These are phyloP conservation scores for Uronychia setigera DNA, from an alignment of 73 alveolate species.

Conservation along the genomic window DNA sequence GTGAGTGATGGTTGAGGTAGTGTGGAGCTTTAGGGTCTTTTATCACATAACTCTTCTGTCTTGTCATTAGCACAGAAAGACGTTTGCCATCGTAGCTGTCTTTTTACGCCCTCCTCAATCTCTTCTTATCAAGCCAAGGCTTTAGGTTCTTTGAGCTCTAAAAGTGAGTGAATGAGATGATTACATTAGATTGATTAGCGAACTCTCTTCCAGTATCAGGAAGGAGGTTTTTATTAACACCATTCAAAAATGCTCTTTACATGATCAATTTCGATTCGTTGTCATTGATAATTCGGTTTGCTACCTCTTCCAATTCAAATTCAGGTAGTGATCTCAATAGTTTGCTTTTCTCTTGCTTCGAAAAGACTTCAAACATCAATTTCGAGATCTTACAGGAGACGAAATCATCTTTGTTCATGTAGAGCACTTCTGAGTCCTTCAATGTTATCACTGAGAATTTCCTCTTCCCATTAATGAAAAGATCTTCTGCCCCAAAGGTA, in stretches of 20 bases:
- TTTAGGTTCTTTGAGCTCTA: background rate
- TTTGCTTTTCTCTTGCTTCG: background rate
- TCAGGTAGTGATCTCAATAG: background rate
- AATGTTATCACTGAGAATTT: background rate
- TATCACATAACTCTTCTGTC: background rate
- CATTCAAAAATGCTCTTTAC: background rate
- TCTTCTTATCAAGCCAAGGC: background rate
- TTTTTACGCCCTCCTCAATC: background rate
- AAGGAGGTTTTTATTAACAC: background rate
- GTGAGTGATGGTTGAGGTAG: no score
- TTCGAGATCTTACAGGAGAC: background rate
- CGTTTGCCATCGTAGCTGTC: background rate
- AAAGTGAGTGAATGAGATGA: no score
- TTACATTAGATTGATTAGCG: background rate
- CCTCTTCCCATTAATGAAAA: background rate
- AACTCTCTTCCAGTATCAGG: background rate
- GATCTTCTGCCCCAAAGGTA: background rate
- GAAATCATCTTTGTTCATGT: background rate
- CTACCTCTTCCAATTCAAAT: background rate
- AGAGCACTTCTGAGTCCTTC: slow-evolving; percentile 1
- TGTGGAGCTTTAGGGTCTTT: no score
- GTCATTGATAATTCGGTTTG: background rate
- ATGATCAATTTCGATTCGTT: background rate
- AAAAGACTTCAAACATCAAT: background rate
- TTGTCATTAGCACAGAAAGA: background rate